Conservation (phyloP, 2,329 filamentous ascomycete species). For the Trichocomaceae sp. region DNA sequence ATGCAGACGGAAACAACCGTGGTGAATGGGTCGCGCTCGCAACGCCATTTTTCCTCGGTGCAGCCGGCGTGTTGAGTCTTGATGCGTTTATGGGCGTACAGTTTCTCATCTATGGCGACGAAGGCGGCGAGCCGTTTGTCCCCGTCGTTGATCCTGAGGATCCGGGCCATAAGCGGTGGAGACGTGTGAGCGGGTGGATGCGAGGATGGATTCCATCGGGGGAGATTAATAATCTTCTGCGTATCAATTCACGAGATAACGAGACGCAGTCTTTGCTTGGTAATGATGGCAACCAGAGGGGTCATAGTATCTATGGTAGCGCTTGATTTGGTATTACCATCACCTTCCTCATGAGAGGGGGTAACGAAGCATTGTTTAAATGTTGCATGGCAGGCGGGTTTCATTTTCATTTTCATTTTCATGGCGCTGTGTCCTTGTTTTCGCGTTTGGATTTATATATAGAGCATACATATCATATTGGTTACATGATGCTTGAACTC, state of each 20-base stretch:
- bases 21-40: slow-evolving; percentile 53
- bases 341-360: too few relatives aligned
- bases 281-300: background rate
- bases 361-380: background rate
- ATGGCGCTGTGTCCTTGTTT: too few relatives aligned
- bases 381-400: background rate
- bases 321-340: background rate
- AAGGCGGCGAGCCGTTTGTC: slow-evolving; percentile 38
- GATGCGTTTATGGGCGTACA: slow-evolving; percentile 59
- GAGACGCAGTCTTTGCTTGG: slow-evolving; percentile 6
- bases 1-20: slow-evolving; percentile 48
- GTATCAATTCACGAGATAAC: slow-evolving; percentile 15
- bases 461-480: too few relatives aligned
- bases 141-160: slow-evolving; percentile 41
- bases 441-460: too few relatives aligned
- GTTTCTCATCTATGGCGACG: slow-evolving; percentile 54
- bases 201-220: slow-evolving; percentile 56
- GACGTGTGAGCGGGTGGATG: slow-evolving; percentile 58
- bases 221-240: slow-evolving; percentile 29
- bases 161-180: slow-evolving; percentile 44
- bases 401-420: background rate
- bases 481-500: too few relatives aligned
- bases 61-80: slow-evolving; percentile 56
- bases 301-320: background rate
- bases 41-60: slow-evolving; percentile 59